phyloP scores from a whole-genome alignment of 371 early-diverging fungal genomes.

The Funneliformis caledonium region DNA sequence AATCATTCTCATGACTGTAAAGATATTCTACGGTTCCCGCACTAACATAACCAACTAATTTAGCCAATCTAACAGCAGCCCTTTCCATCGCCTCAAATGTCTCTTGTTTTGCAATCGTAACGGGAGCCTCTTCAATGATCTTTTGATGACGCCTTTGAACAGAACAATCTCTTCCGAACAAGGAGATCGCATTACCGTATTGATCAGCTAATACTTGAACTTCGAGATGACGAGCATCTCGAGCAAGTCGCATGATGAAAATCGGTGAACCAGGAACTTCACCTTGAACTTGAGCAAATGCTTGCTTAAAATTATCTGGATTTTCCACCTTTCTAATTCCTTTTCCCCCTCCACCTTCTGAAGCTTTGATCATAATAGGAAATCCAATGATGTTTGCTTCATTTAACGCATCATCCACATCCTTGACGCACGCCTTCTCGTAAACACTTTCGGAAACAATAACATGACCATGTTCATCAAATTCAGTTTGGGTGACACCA shows the following conservation, averaged over 20 bases:
- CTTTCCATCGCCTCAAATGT: constrained; percentile 91
- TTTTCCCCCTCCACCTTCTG: constrained; percentile 99
- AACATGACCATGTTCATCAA: constrained; percentile 73
- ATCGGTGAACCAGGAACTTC: constrained; percentile 97
- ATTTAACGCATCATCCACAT: constrained; percentile 75
- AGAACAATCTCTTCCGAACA: constrained; percentile 99
- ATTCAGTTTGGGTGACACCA: constrained; percentile 74
- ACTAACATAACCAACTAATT: constrained; percentile 93
- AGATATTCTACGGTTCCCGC: constrained; percentile 99
- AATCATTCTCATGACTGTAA: constrained; percentile 82
- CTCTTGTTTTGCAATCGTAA: constrained; percentile 86
- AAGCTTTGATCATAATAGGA: constrained; percentile 99
- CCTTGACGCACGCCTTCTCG: constrained; percentile 77
- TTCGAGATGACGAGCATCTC: constrained; percentile 96
- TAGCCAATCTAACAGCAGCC: constrained; percentile 94
- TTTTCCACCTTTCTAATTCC: constrained; percentile 94
- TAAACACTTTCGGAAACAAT: constrained; percentile 84
- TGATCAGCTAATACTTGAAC: constrained; percentile 97
- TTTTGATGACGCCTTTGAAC: constrained; percentile 98
- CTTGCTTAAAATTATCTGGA: constrained; percentile 70
- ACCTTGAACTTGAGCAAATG: constrained; percentile 86
- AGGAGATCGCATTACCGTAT: constrained; percentile 95
- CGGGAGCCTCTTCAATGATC: constrained; percentile 96
- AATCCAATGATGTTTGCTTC: constrained; percentile 91
- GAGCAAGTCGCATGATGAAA: constrained; percentile 96